phyloP scores from a whole-genome alignment of 306 rosid genomes.

The Pyrus pyrifolia region DNA sequence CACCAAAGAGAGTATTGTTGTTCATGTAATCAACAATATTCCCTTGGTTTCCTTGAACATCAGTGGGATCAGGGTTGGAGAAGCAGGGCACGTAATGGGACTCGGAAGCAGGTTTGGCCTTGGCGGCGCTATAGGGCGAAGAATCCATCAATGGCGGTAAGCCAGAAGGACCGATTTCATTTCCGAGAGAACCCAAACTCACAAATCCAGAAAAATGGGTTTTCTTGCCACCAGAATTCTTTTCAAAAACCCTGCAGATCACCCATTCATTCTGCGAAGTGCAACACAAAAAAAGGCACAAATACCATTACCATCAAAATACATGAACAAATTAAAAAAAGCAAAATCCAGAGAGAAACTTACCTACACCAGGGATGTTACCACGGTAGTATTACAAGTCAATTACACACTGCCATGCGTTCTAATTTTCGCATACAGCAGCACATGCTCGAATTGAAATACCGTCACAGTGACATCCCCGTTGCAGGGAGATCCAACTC shows the following conservation, averaged over 20 bases:
- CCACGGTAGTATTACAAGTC: not conserved
- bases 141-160: slow-evolving; percentile 72
- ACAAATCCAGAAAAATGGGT: slow-evolving; percentile 52
- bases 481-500: not conserved
- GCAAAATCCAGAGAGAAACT: not conserved
- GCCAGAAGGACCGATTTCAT: slow-evolving; percentile 37
- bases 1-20: slow-evolving; percentile 27
- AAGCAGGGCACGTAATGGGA: slow-evolving; percentile 99
- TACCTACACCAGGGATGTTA: not conserved
- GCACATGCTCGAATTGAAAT: not conserved
- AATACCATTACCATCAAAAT: not conserved
- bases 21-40: slow-evolving; percentile 36
- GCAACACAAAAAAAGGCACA: too few species aligned
- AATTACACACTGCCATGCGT: not conserved
- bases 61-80: slow-evolving; percentile 59
- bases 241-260: slow-evolving; percentile 82
- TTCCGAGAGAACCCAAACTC: slow-evolving; percentile 34
- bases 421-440: too few species aligned
- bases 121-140: slow-evolving; percentile 32
- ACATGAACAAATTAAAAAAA: not conserved
- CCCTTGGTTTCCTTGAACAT: slow-evolving; percentile 52
- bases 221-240: slow-evolving; percentile 72
- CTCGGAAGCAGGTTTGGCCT: slow-evolving; percentile 31
- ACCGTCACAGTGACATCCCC: not conserved
- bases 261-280: slow-evolving; percentile 89